Conservation (phyloP, 2,329 filamentous ascomycete genomes). For the Niveomyces coronatus region DNA sequence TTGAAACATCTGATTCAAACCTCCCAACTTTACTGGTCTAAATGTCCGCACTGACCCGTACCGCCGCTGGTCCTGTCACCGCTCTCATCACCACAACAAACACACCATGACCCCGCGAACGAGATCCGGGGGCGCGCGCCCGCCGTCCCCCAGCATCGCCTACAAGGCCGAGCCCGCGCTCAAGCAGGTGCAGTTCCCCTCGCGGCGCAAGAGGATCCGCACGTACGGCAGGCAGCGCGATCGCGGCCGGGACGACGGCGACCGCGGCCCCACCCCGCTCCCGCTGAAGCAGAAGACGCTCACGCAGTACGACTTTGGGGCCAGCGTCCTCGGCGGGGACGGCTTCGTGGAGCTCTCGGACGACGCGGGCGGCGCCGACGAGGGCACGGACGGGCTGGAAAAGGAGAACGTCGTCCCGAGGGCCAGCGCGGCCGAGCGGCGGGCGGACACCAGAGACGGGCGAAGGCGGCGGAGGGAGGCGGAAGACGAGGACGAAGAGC, state of each 20-base stretch:
- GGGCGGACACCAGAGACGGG: too few relatives aligned
- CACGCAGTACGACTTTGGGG: slow-evolving; percentile 32
- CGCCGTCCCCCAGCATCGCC: slow-evolving; percentile 22
- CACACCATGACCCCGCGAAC: slow-evolving; percentile 29
- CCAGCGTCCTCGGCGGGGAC: slow-evolving; percentile 23
- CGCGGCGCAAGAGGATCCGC: slow-evolving; percentile 23
- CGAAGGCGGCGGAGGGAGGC: not conserved
- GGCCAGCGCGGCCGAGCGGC: too few relatives aligned
- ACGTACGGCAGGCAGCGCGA: slow-evolving; percentile 20
- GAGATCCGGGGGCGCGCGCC: slow-evolving; percentile 26
- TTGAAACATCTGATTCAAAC: too few relatives aligned
- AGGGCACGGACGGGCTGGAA: slow-evolving; percentile 3
- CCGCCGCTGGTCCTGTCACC: too few relatives aligned
- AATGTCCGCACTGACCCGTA: too few relatives aligned
- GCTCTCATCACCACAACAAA: too few relatives aligned
- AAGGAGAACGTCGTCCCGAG: slow-evolving; percentile 13
- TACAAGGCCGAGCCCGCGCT: slow-evolving; percentile 28
- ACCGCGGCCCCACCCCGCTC: slow-evolving; percentile 21
- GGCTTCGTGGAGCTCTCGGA: slow-evolving; percentile 16
- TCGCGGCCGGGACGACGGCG: slow-evolving; percentile 9
- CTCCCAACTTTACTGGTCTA: too few relatives aligned
- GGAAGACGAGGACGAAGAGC: slow-evolving; percentile 15
- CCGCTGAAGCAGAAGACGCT: slow-evolving; percentile 30
- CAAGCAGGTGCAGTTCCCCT: slow-evolving; percentile 29
- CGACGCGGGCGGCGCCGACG: slow-evolving; percentile 12